phyloP scores from a whole-genome alignment of 1,284 basidiomycete species.

The Fereydounia khargensis region DNA sequence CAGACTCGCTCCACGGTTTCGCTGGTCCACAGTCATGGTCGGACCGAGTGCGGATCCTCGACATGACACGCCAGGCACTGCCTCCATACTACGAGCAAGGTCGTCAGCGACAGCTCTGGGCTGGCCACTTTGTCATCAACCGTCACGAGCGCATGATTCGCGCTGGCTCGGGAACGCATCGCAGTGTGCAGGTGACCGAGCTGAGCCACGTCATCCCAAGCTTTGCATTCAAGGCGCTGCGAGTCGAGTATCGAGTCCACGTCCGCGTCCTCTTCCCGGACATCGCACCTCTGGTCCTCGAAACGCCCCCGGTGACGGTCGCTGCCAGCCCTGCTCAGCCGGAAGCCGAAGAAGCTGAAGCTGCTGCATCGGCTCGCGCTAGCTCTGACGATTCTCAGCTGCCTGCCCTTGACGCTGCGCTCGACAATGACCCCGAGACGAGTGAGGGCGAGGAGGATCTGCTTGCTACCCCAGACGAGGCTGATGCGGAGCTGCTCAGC shows the following conservation, averaged over 20 bases:
- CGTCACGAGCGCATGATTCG: slow-evolving; percentile 35
- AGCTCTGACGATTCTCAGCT: slow-evolving; percentile 5
- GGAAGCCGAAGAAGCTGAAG: not conserved
- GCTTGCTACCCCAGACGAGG: no score
- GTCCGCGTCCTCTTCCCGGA: slow-evolving; percentile 17
- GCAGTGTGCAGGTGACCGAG: slow-evolving; percentile 18
- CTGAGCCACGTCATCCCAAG: slow-evolving; percentile 27
- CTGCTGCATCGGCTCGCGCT: not conserved
- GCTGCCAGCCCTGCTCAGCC: slow-evolving; percentile 8
- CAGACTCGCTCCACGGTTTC: slow-evolving; percentile 25
- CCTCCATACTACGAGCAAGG: slow-evolving; percentile 31
- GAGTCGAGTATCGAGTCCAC: slow-evolving; percentile 26
- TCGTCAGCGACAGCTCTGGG: slow-evolving; percentile 19
- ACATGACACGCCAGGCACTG: slow-evolving; percentile 24
- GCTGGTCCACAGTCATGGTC: slow-evolving; percentile 31
- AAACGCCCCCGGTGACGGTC: slow-evolving; percentile 26
- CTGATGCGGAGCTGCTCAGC: no score
- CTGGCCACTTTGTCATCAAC: slow-evolving; percentile 29
- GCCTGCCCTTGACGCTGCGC: slow-evolving; percentile 12
- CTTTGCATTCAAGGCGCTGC: slow-evolving; percentile 30
- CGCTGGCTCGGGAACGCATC: not conserved
- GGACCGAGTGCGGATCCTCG: slow-evolving; percentile 29
- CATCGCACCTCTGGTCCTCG: slow-evolving; percentile 10
- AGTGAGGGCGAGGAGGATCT: slow-evolving; percentile 27
- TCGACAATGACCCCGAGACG: slow-evolving; percentile 24